A percentile compares a stretch with the other conserved stretches of the same genome.
Evolutionary conservation across 2,329 filamentous ascomycete species (phyloP).

Genomic region (Ceratocystiopsis minuta): DNA sequence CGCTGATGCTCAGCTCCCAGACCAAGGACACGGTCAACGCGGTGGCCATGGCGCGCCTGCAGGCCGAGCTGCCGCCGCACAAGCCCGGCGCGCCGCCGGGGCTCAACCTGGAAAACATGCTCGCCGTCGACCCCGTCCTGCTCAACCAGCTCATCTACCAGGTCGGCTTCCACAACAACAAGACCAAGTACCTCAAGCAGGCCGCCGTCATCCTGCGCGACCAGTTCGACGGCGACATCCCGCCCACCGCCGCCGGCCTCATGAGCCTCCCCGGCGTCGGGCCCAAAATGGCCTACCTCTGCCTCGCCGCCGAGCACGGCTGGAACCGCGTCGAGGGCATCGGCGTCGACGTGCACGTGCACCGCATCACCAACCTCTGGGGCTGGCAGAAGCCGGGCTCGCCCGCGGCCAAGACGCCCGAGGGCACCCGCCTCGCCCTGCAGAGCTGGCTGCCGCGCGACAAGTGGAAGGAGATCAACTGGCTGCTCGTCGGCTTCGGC

Average conservation of each 20-base stretch:
- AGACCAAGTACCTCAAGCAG: slow-evolving; percentile 62
- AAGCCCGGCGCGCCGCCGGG: slow-evolving; percentile 25
- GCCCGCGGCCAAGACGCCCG: slow-evolving; percentile 47
- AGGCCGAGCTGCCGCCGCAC: slow-evolving; percentile 48
- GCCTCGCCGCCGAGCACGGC: slow-evolving; percentile 50
- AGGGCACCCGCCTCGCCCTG: slow-evolving; percentile 59
- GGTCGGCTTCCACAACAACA: slow-evolving; percentile 90
- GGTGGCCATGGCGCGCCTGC: slow-evolving; percentile 61
- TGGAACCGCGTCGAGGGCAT: slow-evolving; percentile 53
- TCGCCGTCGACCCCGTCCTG: slow-evolving; percentile 46
- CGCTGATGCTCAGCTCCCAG: slow-evolving; percentile 81
- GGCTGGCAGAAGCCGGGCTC: slow-evolving; percentile 46
- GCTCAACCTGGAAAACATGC: slow-evolving; percentile 59
- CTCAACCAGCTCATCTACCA: slow-evolving; percentile 61
- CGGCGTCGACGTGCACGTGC: slow-evolving; percentile 87
- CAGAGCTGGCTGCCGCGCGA: slow-evolving; percentile 72
- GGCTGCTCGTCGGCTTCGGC: slow-evolving; percentile 70
- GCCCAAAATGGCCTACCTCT: slow-evolving; percentile 88
- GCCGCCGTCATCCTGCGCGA: slow-evolving; percentile 57
- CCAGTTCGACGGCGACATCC: slow-evolving; percentile 57
- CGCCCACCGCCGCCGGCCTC: slow-evolving; percentile 56
- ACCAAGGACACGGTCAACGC: slow-evolving; percentile 87
- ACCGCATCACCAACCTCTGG: slow-evolving; percentile 88
- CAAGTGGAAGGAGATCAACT: slow-evolving; percentile 84
- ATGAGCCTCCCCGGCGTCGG: slow-evolving; percentile 70